Conservation (phyloP, 306 rosid genomes). For the Inga leiocalycina region DNA sequence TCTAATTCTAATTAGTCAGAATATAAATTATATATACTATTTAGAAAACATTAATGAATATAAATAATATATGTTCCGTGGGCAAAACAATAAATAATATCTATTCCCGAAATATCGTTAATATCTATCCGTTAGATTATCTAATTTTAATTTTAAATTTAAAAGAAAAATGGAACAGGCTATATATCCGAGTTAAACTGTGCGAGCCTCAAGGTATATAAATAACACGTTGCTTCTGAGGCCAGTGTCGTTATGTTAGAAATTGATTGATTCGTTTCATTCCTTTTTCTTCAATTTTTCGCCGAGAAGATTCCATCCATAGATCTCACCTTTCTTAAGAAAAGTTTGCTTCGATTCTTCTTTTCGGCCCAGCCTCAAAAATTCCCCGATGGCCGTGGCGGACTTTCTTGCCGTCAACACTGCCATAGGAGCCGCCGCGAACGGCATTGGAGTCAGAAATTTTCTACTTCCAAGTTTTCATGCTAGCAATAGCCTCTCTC, state of each 20-base stretch:
- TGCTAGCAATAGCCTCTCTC: slow-evolving; percentile 11
- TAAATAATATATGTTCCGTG: too few relatives aligned
- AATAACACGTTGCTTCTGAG: slow-evolving; percentile 5
- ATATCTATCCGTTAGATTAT: too few relatives aligned
- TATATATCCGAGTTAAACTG: neutral
- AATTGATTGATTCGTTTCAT: neutral
- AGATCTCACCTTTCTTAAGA: neutral
- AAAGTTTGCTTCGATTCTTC: neutral
- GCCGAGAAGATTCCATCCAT: neutral
- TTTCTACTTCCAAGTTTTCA: slow-evolving; percentile 37
- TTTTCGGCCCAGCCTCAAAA: neutral
- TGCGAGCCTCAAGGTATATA: neutral
- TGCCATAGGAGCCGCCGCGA: slow-evolving; percentile 46
- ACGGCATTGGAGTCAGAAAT: slow-evolving; percentile 55
- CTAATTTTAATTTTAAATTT: neutral
- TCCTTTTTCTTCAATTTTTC: neutral
- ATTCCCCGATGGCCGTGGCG: slow-evolving; percentile 37
- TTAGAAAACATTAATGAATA: too few relatives aligned
- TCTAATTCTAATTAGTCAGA: too few relatives aligned
- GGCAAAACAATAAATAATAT: too few relatives aligned
- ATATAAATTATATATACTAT: too few relatives aligned
- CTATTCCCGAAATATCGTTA: too few relatives aligned
- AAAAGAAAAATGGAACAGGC: neutral
- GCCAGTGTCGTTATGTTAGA: neutral
- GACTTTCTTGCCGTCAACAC: slow-evolving; percentile 51